phyloP scores from a whole-genome alignment of 2,329 filamentous ascomycete genomes.

The Penicillium sp. region DNA sequence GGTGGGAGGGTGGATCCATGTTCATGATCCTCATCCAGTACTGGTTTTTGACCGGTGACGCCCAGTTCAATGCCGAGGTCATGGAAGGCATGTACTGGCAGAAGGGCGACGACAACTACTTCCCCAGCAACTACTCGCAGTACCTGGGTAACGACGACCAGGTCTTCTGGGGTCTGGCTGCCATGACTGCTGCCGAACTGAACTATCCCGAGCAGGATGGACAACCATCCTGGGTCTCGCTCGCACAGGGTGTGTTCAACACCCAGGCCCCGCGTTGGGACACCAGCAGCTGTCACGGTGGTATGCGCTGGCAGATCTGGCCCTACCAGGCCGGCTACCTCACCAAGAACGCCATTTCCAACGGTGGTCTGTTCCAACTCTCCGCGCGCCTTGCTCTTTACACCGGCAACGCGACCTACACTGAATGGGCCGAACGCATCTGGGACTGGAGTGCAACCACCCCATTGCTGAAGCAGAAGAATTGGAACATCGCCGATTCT shows the following conservation, averaged over 20 bases:
- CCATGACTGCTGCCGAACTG: constrained; percentile 72
- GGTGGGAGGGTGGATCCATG: constrained; percentile 71
- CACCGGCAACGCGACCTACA: constrained; percentile 74
- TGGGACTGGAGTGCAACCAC: constrained; percentile 56
- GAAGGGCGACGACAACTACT: constrained; percentile 70
- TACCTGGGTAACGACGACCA: constrained; percentile 54
- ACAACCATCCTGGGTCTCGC: constrained; percentile 68
- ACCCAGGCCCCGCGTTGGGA: constrained; percentile 71
- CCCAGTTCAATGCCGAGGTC: constrained; percentile 64
- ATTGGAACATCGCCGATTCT: constrained; percentile 55
- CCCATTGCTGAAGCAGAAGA: constrained; percentile 48
- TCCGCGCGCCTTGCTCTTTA: constrained; percentile 67
- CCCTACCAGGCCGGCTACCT: constrained; percentile 65
- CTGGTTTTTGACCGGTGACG: constrained; percentile 76
- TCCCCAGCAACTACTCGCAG: constrained; percentile 57
- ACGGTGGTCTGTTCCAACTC: constrained; percentile 56
- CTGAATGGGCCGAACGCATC: constrained; percentile 68
- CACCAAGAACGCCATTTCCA: constrained; percentile 57
- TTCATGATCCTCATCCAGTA: constrained; percentile 70
- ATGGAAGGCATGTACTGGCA: constrained; percentile 68
- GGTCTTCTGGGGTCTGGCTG: constrained; percentile 81
- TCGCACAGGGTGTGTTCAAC: constrained; percentile 77
- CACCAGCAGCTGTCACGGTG: constrained; percentile 61
- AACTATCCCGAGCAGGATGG: constrained; percentile 66
- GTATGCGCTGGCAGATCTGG: constrained; percentile 82